phyloP scores from a whole-genome alignment of 2,329 filamentous ascomycete genomes.

The Rachicladosporium sp. region DNA sequence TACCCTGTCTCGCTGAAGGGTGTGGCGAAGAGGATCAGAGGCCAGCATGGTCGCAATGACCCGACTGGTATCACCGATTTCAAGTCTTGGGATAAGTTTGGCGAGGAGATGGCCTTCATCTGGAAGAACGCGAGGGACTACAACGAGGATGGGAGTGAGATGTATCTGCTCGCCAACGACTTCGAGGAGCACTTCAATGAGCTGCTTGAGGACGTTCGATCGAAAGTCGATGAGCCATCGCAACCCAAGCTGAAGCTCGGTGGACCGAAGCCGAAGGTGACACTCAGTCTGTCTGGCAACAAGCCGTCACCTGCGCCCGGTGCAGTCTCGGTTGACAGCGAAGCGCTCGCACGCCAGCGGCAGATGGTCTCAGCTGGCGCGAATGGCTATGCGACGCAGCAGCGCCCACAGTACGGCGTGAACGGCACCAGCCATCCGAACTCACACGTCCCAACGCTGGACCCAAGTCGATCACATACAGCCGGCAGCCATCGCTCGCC shows the following conservation, averaged over 20 bases:
- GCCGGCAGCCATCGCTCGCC: conserved; percentile 1
- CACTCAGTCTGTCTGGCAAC: conserved; percentile 24
- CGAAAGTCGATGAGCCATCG: conserved; percentile 57
- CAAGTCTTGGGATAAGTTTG: conserved; percentile 72
- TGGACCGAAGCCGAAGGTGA: conserved; percentile 29
- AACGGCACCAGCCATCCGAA: conserved; percentile 21
- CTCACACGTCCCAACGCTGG: conserved; percentile 19
- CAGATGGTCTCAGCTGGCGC: conserved; percentile 39
- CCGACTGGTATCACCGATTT: conserved; percentile 53
- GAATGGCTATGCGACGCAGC: conserved; percentile 25
- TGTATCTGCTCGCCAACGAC: conserved; percentile 63
- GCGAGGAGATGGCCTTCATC: conserved; percentile 65
- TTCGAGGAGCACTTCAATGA: conserved; percentile 62
- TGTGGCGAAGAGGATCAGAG: conserved; percentile 65
- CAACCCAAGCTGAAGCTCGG: conserved; percentile 68
- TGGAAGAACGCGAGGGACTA: conserved; percentile 84
- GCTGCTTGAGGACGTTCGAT: conserved; percentile 59
- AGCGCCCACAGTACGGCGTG: conserved; percentile 13
- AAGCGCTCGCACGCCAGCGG: conserved; percentile 41
- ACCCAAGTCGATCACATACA: conserved; percentile 16
- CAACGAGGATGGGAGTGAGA: conserved; percentile 84
- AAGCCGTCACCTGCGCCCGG: conserved; percentile 28
- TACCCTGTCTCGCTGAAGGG: conserved; percentile 68
- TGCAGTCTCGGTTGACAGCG: conserved; percentile 42
- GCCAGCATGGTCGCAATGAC: conserved; percentile 55